A percentile compares a stretch with the other conserved stretches of the same genome.
These are phyloP conservation scores for Calophaca sinica DNA, from an alignment of 306 rosid species.

Conservation along the genomic window DNA sequence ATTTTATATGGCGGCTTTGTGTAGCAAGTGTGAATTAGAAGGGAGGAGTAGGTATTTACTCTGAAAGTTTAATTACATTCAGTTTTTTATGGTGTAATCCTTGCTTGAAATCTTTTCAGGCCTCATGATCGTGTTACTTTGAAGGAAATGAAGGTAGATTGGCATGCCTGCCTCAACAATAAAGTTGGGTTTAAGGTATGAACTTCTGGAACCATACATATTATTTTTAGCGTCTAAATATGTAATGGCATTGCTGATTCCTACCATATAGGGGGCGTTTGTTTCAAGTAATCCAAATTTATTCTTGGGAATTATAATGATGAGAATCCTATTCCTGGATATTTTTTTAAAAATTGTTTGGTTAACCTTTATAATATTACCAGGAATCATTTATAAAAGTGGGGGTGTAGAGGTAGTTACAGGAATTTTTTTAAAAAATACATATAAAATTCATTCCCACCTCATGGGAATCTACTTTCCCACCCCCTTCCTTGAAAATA, in stretches of 20 bases:
- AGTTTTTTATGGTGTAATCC: conserved; percentile 33
- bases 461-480: too few species aligned
- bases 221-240: conserved; percentile 11
- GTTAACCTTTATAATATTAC: too few species aligned
- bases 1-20: conserved; percentile 12
- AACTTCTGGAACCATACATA: conserved; percentile 9
- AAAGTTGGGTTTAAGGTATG: conserved; percentile 97
- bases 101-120: conserved; percentile 59
- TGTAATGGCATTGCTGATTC: conserved; percentile 29
- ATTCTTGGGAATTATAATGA: too few species aligned
- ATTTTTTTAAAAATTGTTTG: too few species aligned
- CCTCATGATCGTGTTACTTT: conserved; percentile 96
- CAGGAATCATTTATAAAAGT: too few species aligned
- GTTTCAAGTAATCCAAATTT: too few species aligned
- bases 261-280: not conserved
- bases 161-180: conserved; percentile 90
- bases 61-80: conserved; percentile 1
- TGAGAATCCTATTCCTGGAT: too few species aligned
- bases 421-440: too few species aligned
- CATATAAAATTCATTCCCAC: too few species aligned
- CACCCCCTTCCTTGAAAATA: too few species aligned
- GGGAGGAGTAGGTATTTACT: conserved; percentile 4
- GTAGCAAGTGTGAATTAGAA: not conserved
- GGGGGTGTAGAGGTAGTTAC: too few species aligned
- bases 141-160: conserved; percentile 91